Conservation (phyloP, 164 flowering plant species). For the Saururus chinensis region DNA sequence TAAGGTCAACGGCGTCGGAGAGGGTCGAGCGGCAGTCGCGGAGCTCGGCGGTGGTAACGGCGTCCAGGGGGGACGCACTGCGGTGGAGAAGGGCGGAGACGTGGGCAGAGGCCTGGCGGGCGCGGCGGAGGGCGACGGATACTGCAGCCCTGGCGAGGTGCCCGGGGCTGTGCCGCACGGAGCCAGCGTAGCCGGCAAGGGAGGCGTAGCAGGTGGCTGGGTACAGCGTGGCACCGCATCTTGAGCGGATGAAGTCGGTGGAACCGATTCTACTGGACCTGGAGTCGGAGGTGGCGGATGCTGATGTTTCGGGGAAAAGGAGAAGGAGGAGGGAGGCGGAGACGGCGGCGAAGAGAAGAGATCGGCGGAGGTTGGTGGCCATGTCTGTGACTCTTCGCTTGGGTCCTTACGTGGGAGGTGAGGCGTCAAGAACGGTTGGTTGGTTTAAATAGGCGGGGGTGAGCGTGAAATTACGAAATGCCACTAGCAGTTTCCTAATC, state of each 20-base stretch:
- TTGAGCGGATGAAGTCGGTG: background rate
- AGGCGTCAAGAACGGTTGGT: no score
- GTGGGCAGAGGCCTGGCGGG: background rate
- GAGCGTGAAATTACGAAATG: no score
- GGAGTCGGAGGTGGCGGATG: no score
- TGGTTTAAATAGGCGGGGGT: no score
- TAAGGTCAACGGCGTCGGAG: slow-evolving; percentile 56
- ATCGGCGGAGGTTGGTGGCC: no score
- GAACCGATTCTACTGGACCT: no score
- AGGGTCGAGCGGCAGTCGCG: slow-evolving; percentile 56
- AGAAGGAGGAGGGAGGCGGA: no score
- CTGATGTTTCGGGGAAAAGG: no score
- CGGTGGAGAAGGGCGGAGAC: background rate
- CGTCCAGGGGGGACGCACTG: background rate
- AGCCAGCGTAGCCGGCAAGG: background rate
- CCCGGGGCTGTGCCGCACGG: background rate
- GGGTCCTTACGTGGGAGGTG: no score
- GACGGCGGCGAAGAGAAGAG: no score
- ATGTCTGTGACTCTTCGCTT: no score
- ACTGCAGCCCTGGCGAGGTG: background rate
- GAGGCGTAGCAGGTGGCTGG: background rate
- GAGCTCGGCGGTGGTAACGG: slow-evolving; percentile 26
- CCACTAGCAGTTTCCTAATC: no score
- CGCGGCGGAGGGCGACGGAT: slow-evolving; percentile 2
- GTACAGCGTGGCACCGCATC: slow-evolving; percentile 1